Conservation (phyloP, 306 rosid species). For the Dalbergia oliveri region DNA sequence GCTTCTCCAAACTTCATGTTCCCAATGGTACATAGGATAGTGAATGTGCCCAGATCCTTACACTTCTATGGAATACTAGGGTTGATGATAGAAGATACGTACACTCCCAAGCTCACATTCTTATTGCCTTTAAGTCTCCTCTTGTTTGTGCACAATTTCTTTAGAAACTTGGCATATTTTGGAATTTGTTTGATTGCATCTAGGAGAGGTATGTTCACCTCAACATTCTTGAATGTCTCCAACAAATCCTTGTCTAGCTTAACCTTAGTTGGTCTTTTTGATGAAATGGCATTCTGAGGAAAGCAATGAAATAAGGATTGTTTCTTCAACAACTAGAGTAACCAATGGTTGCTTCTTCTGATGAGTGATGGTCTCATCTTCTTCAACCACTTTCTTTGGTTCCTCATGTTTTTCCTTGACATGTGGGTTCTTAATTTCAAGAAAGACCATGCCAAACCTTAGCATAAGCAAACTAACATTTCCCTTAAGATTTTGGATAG, state of each 20-base stretch:
- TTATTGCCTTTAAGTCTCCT: too few species aligned
- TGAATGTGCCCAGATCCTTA: not conserved
- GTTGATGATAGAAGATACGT: not conserved
- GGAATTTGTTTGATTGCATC: too few species aligned
- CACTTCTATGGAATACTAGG: not conserved
- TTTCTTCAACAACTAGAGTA: not conserved
- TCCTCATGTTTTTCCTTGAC: too few species aligned
- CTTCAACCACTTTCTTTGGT: not conserved
- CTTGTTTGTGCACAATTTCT: too few species aligned
- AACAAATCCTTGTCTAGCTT: not conserved
- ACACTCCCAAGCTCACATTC: not conserved
- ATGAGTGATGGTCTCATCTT: not conserved
- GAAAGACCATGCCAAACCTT: not conserved
- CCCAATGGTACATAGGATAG: not conserved
- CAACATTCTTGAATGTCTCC: too few species aligned
- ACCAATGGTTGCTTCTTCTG: not conserved
- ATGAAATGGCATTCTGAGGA: too few species aligned
- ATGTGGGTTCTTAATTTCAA: too few species aligned
- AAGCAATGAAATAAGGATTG: too few species aligned
- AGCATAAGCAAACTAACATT: too few species aligned
- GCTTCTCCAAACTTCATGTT: not conserved
- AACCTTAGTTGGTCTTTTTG: not conserved
- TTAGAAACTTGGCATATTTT: too few species aligned
- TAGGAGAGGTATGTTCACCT: too few species aligned
- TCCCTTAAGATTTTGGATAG: too few species aligned